These are phyloP conservation scores for Avena insularis DNA, from an alignment of 176 grass and related monocot species.

Conservation along the genomic window DNA sequence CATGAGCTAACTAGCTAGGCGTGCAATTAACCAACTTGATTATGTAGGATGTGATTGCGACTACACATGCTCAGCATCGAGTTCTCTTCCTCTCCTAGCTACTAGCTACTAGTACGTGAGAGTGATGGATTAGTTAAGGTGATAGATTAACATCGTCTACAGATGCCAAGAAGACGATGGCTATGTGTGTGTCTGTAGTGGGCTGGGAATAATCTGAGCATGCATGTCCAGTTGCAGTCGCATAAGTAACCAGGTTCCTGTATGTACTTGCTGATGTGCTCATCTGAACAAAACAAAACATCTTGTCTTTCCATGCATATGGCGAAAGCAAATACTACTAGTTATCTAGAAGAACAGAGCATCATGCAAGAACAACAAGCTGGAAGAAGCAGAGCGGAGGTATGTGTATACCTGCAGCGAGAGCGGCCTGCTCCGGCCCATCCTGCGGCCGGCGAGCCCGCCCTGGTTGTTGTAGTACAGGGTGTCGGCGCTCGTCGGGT, in stretches of 20 bases:
- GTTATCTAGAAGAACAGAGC: not conserved
- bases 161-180: not conserved
- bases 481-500: slow-evolving; percentile 62
- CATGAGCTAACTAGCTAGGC: not conserved
- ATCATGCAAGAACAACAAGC: not conserved
- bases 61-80: not conserved
- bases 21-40: slow-evolving; percentile 12
- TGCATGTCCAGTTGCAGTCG: slow-evolving; percentile 43
- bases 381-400: not conserved
- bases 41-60: not conserved
- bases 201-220: slow-evolving; percentile 38
- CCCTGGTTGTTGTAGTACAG: slow-evolving; percentile 40
- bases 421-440: slow-evolving; percentile 63
- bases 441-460: slow-evolving; percentile 50
- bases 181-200: not conserved
- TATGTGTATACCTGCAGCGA: slow-evolving; percentile 62
- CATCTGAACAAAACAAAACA: slow-evolving; percentile 19
- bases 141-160: not conserved
- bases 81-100: not conserved
- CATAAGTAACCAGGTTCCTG: not conserved
- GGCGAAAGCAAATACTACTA: not conserved
- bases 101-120: not conserved
- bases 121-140: not conserved
- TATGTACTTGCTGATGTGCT: slow-evolving; percentile 34
- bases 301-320: slow-evolving; percentile 15